Conservation (phyloP, 805 yeast genomes). For the Kodamaea kaohsiungensis region DNA sequence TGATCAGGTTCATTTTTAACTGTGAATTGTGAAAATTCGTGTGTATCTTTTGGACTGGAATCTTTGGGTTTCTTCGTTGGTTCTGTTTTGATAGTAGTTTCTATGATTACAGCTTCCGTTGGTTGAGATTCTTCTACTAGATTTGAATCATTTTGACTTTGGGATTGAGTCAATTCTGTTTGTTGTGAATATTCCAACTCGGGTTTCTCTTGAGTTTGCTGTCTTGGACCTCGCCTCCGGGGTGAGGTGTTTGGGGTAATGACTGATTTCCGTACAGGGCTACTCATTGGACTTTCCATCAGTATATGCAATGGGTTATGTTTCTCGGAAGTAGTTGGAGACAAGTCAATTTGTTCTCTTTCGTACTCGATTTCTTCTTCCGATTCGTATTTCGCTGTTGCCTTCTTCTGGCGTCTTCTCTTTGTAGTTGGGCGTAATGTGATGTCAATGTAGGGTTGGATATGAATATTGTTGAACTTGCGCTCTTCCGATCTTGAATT, state of each 20-base stretch:
- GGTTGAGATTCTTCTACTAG: not conserved
- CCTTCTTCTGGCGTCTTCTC: slow-evolving; percentile 4
- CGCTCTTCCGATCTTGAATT: slow-evolving; percentile 25
- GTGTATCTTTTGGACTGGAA: not conserved
- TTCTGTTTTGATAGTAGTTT: not conserved
- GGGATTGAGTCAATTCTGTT: not conserved
- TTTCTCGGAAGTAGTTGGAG: not conserved
- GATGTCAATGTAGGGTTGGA: slow-evolving; percentile 40
- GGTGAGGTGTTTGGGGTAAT: not conserved
- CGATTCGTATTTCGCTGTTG: slow-evolving; percentile 6
- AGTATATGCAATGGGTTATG: not conserved
- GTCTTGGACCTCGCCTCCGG: slow-evolving; percentile 1
- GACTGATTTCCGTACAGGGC: not conserved
- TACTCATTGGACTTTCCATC: not conserved
- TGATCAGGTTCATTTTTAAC: not conserved
- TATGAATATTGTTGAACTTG: slow-evolving; percentile 27
- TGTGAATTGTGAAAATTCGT: not conserved
- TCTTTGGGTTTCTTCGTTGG: not conserved
- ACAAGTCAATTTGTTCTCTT: slow-evolving; percentile 4
- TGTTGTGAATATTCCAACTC: not conserved
- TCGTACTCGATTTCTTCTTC: slow-evolving; percentile 13
- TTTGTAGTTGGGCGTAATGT: slow-evolving; percentile 23
- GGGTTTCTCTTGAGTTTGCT: not conserved
- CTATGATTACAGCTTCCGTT: not conserved
- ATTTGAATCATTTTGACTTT: not conserved